Evolutionary conservation across 2,329 filamentous ascomycete genomes (phyloP).

Genomic region (Zymoseptoria passerinii): DNA sequence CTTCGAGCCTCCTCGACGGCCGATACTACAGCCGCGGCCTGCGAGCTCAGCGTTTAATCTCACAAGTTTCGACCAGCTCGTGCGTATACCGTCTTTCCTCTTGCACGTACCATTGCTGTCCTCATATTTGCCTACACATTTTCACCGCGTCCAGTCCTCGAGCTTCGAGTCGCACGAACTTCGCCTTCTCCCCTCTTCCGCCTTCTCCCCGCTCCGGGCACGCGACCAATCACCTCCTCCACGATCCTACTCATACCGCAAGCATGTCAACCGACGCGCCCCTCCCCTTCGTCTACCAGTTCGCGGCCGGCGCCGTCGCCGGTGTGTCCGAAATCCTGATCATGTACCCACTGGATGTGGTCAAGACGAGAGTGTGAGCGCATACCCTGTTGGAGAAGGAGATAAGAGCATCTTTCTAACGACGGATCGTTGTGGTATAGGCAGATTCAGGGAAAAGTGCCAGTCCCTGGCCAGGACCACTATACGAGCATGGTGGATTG

Average conservation of each 20-base stretch:
- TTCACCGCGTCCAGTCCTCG: not conserved
- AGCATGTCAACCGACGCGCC: constrained; percentile 56
- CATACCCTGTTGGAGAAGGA: not conserved
- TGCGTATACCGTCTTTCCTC: too few relatives aligned
- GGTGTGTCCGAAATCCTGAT: constrained; percentile 71
- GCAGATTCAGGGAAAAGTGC: constrained; percentile 50
- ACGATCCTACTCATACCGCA: constrained; percentile 6
- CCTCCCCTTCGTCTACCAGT: constrained; percentile 88
- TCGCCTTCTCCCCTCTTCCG: not conserved
- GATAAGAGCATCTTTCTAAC: not conserved
- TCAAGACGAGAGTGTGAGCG: constrained; percentile 90
- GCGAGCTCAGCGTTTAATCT: too few relatives aligned
- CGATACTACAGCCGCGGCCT: not conserved
- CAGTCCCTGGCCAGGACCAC: constrained; percentile 61
- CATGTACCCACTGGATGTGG: constrained; percentile 97
- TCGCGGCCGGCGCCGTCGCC: constrained; percentile 91
- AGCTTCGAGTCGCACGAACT: not conserved
- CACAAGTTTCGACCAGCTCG: too few relatives aligned
- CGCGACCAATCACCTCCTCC: not conserved
- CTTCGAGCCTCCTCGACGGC: not conserved
- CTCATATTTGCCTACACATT: not conserved
- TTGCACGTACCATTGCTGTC: too few relatives aligned
- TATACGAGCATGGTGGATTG: constrained; percentile 99
- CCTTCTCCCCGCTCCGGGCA: not conserved
- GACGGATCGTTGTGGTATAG: constrained; percentile 21